Percentiles rank a stretch among this genome's conserved stretches.
These are phyloP conservation scores for Pleurotus tuber-regium DNA, from an alignment of 768 basidiomycete genomes.

Conservation along the genomic window DNA sequence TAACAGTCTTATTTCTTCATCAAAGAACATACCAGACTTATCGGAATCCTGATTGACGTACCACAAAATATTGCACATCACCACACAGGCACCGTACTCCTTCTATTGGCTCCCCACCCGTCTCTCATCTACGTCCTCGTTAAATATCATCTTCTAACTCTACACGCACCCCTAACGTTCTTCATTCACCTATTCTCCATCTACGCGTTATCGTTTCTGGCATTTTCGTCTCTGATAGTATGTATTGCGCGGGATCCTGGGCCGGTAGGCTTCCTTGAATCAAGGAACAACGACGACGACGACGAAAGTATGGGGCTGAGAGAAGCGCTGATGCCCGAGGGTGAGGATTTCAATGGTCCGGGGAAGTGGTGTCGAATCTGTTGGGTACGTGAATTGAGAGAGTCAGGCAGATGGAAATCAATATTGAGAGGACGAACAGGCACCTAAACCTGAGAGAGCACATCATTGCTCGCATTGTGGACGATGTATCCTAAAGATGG, in stretches of 20 bases:
- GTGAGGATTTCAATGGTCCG: conserved; percentile 49
- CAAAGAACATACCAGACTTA: no score
- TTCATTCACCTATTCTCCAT: conserved; percentile 52
- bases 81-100: conserved; percentile 36
- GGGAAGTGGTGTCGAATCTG: conserved; percentile 79
- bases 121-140: conserved; percentile 67
- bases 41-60: no score
- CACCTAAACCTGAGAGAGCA: conserved; percentile 73
- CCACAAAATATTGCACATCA: not conserved
- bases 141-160: conserved; percentile 59
- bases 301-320: conserved; percentile 46
- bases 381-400: conserved; percentile 42
- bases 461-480: conserved; percentile 78
- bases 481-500: conserved; percentile 84
- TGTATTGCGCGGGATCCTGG: conserved; percentile 77
- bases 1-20: not conserved
- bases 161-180: conserved; percentile 46
- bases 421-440: conserved; percentile 27
- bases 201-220: conserved; percentile 66
- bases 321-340: conserved; percentile 56
- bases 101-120: conserved; percentile 73
- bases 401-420: not conserved
- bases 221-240: conserved; percentile 70
- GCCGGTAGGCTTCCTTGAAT: conserved; percentile 38
- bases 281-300: conserved; percentile 24